phyloP scores from a whole-genome alignment of 345 rosid species.

The Citrus glauca region DNA sequence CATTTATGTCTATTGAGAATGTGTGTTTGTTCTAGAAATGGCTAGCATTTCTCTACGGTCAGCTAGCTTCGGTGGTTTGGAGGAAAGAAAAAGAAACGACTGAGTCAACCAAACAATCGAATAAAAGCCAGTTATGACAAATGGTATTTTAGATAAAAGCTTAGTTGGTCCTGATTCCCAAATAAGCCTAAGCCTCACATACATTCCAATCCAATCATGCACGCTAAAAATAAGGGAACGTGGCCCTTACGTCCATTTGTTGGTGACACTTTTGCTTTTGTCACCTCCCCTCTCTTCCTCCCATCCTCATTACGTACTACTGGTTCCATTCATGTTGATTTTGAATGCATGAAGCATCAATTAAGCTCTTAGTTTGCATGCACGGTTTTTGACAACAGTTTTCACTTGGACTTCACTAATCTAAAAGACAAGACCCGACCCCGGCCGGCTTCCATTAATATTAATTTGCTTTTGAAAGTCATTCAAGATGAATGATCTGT shows the following conservation, averaged over 20 bases:
- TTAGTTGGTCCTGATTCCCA: conserved; percentile 12
- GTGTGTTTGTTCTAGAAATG: not conserved
- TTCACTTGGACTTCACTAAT: not conserved
- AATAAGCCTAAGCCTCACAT: conserved; percentile 13
- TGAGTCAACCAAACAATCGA: conserved; percentile 23
- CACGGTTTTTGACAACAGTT: not conserved
- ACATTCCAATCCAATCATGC: not conserved
- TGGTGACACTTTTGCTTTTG: conserved; percentile 18
- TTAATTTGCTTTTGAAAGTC: too few species aligned
- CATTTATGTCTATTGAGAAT: not conserved
- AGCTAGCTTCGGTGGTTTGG: not conserved
- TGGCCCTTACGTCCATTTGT: not conserved
- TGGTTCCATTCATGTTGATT: not conserved
- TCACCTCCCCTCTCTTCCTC: conserved; percentile 26
- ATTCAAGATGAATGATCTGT: conserved; percentile 72
- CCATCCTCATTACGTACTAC: not conserved
- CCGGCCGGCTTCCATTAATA: too few species aligned
- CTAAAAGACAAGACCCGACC: too few species aligned
- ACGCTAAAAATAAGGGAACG: conserved; percentile 17
- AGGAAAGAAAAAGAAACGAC: conserved; percentile 18
- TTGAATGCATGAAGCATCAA: not conserved
- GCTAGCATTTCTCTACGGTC: not conserved
- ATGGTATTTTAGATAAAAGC: conserved; percentile 5
- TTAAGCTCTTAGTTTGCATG: not conserved
- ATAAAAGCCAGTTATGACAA: not conserved